phyloP scores from a whole-genome alignment of 352 stramenopile genomes.

The Pythium phragmitis region DNA sequence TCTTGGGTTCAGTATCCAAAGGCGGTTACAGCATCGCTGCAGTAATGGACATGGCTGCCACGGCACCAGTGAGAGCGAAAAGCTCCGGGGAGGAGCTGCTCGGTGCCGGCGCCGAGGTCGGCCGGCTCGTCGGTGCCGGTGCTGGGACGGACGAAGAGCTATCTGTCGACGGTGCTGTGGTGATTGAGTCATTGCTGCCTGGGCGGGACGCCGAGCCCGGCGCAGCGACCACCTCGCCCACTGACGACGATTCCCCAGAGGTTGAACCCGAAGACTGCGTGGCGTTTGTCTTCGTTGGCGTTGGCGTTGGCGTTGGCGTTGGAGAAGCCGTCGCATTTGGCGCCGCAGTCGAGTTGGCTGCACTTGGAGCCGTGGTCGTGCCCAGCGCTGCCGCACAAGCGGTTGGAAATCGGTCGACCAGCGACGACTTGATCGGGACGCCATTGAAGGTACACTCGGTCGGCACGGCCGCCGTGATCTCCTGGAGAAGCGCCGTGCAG shows the following conservation, averaged over 20 bases:
- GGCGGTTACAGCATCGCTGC: conserved; percentile 2
- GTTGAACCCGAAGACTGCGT: background rate
- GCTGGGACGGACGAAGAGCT: background rate
- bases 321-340: background rate
- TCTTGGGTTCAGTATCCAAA: background rate
- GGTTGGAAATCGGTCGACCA: conserved; percentile 6
- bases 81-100: background rate
- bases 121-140: background rate
- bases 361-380: background rate
- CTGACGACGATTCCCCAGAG: background rate
- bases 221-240: background rate
- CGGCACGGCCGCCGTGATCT: conserved; percentile 12
- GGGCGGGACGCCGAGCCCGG: background rate
- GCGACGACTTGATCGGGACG: conserved; percentile 5
- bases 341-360: background rate
- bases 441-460: conserved; percentile 13
- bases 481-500: conserved; percentile 23
- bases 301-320: background rate
- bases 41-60: background rate
- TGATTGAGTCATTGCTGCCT: background rate
- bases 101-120: too few relatives aligned
- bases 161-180: background rate
- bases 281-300: background rate
- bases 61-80: background rate
- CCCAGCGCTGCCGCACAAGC: background rate